Evolutionary conservation across 306 rosid species (phyloP).

Genomic region (Notholithocarpus densiflorus): DNA sequence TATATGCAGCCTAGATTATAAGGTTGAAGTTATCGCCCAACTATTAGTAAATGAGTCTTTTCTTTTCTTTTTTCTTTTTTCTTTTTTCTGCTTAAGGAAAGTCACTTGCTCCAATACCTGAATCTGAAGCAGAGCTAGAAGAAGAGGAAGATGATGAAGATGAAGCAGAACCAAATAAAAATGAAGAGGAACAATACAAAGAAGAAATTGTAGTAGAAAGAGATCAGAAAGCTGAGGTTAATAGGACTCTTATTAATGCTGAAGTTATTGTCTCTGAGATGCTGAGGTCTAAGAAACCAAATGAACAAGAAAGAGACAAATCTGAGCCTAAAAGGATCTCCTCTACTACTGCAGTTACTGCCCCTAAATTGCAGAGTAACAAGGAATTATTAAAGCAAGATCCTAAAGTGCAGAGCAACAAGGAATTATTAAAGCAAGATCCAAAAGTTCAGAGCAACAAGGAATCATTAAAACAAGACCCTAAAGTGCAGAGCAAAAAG

Average conservation of each 20-base stretch:
- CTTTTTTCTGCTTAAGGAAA: conserved; percentile 71
- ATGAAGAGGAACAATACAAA: conserved; percentile 32
- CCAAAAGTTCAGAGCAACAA: conserved; percentile 32
- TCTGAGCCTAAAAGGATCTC: conserved; percentile 25
- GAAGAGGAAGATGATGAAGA: conserved; percentile 57
- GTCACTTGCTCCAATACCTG: conserved; percentile 98
- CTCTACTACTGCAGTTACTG: conserved; percentile 29
- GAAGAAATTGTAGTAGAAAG: conserved; percentile 25
- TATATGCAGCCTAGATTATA: conserved; percentile 16
- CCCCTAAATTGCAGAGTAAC: conserved; percentile 25
- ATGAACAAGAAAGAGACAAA: conserved; percentile 41
- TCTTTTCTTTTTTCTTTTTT: conserved; percentile 18
- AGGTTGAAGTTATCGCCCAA: conserved; percentile 14
- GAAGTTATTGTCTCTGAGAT: conserved; percentile 24
- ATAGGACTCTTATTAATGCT: conserved; percentile 22
- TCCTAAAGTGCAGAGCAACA: conserved; percentile 26
- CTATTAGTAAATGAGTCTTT: conserved; percentile 38
- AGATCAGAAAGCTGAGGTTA: conserved; percentile 31
- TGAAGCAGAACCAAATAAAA: conserved; percentile 28
- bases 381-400: conserved; percentile 33
- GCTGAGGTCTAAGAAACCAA: conserved; percentile 25
- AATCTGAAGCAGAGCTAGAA: conserved; percentile 82
- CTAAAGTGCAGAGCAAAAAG: conserved; percentile 26
- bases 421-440: conserved; percentile 35
- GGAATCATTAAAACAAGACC: background rate